Percentiles rank a stretch among this genome's conserved stretches.
Conservation (phyloP, 306 rosid genomes). For the Abrus precatorius region DNA sequence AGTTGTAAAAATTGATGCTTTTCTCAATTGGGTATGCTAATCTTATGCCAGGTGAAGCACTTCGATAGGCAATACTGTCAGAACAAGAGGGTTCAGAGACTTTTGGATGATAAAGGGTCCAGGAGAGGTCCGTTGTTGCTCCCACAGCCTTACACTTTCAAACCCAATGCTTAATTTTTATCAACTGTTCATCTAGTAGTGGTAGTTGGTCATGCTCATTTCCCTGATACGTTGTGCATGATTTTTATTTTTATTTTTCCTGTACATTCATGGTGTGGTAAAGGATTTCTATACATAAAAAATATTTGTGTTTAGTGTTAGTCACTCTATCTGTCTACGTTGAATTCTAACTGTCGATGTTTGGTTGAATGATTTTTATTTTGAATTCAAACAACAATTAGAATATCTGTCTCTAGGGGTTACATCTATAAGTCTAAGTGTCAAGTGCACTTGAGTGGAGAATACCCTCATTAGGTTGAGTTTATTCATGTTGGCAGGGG, state of each 20-base stretch:
- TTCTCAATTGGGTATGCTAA: slow-evolving; percentile 31
- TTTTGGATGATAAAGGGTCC: slow-evolving; percentile 83
- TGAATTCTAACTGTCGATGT: background rate
- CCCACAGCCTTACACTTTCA: slow-evolving; percentile 58
- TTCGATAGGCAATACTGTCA: slow-evolving; percentile 86
- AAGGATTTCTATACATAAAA: slow-evolving; percentile 1
- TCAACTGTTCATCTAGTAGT: slow-evolving; percentile 24
- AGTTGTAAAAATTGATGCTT: slow-evolving; percentile 2
- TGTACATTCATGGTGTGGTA: background rate
- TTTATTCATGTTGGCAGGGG: slow-evolving; percentile 64
- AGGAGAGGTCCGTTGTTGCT: slow-evolving; percentile 89
- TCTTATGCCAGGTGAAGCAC: slow-evolving; percentile 80
- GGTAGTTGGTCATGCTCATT: slow-evolving; percentile 5
- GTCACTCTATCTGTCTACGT: background rate
- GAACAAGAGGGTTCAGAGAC: slow-evolving; percentile 82
- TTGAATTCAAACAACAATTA: background rate
- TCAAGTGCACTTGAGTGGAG: slow-evolving; percentile 24
- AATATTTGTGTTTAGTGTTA: background rate
- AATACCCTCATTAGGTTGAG: slow-evolving; percentile 46
- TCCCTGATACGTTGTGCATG: slow-evolving; percentile 27
- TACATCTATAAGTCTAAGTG: slow-evolving; percentile 1
- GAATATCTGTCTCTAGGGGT: slow-evolving; percentile 13
- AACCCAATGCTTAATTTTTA: slow-evolving; percentile 39
- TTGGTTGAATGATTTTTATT: background rate
- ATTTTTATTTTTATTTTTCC: background rate